These are phyloP conservation scores for Climacium dendroides DNA, from an alignment of 225 moss, liverwort and hornwort species.

Conservation along the genomic window DNA sequence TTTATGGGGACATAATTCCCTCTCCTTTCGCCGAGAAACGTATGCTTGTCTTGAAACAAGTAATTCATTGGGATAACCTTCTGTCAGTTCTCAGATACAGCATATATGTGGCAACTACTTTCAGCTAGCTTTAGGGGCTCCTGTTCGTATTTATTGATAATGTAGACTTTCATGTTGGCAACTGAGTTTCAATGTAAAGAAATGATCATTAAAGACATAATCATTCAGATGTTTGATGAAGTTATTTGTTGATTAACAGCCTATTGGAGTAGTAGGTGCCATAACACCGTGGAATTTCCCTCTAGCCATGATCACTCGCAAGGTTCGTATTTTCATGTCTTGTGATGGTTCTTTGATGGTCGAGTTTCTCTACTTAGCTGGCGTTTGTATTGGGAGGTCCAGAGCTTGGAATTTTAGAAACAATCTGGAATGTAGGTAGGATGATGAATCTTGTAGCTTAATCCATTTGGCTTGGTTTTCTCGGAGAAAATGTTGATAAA, in stretches of 20 bases:
- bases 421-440: not conserved
- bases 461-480: not conserved
- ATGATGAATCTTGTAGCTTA: not conserved
- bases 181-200: not conserved
- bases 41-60: slow-evolving; percentile 76
- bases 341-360: not conserved
- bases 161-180: not conserved
- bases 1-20: slow-evolving; percentile 73
- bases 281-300: slow-evolving; percentile 97
- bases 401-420: not conserved
- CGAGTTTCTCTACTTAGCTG: not conserved
- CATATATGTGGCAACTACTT: not conserved
- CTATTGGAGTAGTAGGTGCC: slow-evolving; percentile 81
- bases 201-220: not conserved
- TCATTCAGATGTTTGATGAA: not conserved
- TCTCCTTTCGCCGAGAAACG: slow-evolving; percentile 63
- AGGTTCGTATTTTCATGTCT: slow-evolving; percentile 26
- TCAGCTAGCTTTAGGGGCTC: not conserved
- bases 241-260: slow-evolving; percentile 34
- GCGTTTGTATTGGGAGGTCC: not conserved
- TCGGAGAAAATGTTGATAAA: not conserved
- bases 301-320: slow-evolving; percentile 89
- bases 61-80: slow-evolving; percentile 4
- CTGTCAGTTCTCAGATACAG: not conserved
- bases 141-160: not conserved